Evolutionary conservation across 345 rosid species (phyloP).

Genomic region (Clarkia xantiana): DNA sequence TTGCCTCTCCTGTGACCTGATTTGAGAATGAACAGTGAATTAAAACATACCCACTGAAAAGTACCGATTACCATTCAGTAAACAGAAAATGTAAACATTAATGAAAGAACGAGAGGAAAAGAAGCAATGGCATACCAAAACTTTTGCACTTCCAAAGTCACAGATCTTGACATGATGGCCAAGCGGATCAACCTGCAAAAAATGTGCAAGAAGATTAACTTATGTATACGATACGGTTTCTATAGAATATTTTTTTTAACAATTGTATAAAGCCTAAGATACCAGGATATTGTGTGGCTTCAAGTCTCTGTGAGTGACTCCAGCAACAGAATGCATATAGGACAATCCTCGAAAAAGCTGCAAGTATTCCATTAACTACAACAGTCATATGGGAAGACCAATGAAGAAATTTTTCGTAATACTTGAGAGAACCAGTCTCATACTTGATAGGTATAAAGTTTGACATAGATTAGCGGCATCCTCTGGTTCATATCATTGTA

Average conservation of each 20-base stretch:
- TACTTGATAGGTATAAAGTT: constrained; percentile 73
- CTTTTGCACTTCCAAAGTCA: constrained; percentile 51
- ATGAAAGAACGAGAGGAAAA: too few species aligned
- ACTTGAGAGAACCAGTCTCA: constrained; percentile 5
- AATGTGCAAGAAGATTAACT: too few species aligned
- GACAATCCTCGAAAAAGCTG: constrained; percentile 27
- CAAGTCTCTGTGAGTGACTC: constrained; percentile 29
- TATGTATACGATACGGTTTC: too few species aligned
- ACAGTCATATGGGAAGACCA: constrained; percentile 6
- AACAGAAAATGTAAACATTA: too few species aligned
- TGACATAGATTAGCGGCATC: constrained; percentile 71
- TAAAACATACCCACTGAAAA: neutral
- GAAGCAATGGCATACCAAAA: constrained; percentile 23
- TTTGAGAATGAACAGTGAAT: constrained; percentile 5
- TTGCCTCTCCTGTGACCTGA: constrained; percentile 67
- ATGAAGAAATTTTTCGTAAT: neutral
- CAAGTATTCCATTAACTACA: neutral
- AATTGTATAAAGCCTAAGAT: neutral
- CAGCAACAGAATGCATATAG: constrained; percentile 25
- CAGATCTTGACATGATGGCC: constrained; percentile 43
- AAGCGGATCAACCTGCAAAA: constrained; percentile 32
- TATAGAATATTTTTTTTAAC: too few species aligned
- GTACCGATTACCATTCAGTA: neutral
- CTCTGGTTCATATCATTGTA: constrained; percentile 47
- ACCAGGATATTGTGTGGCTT: constrained; percentile 32